phyloP scores from a whole-genome alignment of 352 stramenopile genomes.

The Phytophthora pseudosyringae region DNA sequence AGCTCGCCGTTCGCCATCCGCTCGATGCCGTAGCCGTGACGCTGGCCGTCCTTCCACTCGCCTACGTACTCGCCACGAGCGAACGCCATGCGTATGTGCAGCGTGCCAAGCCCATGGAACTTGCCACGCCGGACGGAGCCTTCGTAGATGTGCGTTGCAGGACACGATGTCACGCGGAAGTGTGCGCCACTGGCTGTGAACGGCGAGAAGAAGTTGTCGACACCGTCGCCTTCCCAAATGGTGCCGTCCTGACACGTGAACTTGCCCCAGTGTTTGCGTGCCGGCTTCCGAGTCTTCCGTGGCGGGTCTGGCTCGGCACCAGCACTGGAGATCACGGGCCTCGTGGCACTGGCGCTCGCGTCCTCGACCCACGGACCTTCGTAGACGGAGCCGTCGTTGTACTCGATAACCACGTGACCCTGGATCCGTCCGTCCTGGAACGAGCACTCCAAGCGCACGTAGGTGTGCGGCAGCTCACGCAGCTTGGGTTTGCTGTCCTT shows the following conservation, averaged over 20 bases:
- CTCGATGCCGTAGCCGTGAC: slow-evolving; percentile 84
- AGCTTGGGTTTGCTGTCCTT: slow-evolving; percentile 21
- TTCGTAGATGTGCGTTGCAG: slow-evolving; percentile 57
- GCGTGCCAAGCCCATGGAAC: slow-evolving; percentile 75
- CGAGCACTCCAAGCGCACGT: slow-evolving; percentile 72
- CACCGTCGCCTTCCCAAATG: slow-evolving; percentile 74
- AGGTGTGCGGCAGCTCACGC: slow-evolving; percentile 66
- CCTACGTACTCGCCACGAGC: slow-evolving; percentile 81
- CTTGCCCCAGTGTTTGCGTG: slow-evolving; percentile 68
- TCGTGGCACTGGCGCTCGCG: slow-evolving; percentile 43
- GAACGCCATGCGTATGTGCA: slow-evolving; percentile 67
- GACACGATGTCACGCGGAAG: slow-evolving; percentile 60
- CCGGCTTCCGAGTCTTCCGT: slow-evolving; percentile 53
- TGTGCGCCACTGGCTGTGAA: slow-evolving; percentile 63
- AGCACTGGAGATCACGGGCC: slow-evolving; percentile 42
- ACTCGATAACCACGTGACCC: slow-evolving; percentile 72
- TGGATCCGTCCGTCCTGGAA: slow-evolving; percentile 76
- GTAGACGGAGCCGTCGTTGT: slow-evolving; percentile 80
- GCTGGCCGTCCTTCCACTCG: slow-evolving; percentile 82
- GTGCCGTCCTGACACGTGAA: slow-evolving; percentile 77
- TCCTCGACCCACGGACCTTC: slow-evolving; percentile 86
- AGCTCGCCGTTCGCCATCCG: slow-evolving; percentile 75
- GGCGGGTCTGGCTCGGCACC: slow-evolving; percentile 37
- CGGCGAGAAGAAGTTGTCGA: slow-evolving; percentile 87
- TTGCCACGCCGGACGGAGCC: slow-evolving; percentile 61